phyloP scores from a whole-genome alignment of 352 stramenopile genomes.

The Globisporangium radiosum region DNA sequence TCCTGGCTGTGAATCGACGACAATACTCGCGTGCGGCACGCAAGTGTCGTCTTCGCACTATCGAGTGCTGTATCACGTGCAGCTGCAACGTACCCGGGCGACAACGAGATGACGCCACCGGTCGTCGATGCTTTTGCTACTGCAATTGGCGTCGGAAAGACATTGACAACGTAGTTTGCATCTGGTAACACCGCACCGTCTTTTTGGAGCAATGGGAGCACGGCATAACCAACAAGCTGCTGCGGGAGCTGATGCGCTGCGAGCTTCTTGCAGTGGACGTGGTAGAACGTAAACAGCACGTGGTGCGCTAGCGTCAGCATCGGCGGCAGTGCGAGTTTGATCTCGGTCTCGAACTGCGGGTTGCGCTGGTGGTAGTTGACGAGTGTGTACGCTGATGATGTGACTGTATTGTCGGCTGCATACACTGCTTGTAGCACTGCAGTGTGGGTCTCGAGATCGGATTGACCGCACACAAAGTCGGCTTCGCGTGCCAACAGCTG shows the following conservation, averaged over 20 bases:
- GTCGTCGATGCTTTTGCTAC: slow-evolving; percentile 19
- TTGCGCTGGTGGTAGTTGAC: slow-evolving; percentile 81
- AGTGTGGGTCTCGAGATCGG: slow-evolving; percentile 21
- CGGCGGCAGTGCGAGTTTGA: slow-evolving; percentile 65
- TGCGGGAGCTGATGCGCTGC: slow-evolving; percentile 47
- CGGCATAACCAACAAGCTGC: slow-evolving; percentile 54
- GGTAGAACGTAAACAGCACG: slow-evolving; percentile 70
- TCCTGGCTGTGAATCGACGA: slow-evolving; percentile 64
- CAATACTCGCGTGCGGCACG: slow-evolving; percentile 31
- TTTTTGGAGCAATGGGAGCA: slow-evolving; percentile 37
- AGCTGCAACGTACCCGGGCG: slow-evolving; percentile 31
- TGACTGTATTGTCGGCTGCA: slow-evolving; percentile 19
- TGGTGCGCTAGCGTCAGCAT: slow-evolving; percentile 40
- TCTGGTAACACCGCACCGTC: slow-evolving; percentile 51
- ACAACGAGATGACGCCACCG: slow-evolving; percentile 22
- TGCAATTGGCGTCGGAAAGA: slow-evolving; percentile 20
- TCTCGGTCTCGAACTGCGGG: slow-evolving; percentile 65
- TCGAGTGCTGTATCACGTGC: slow-evolving; percentile 25
- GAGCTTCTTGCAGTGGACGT: slow-evolving; percentile 81
- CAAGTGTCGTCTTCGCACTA: slow-evolving; percentile 31
- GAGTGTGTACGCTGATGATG: slow-evolving; percentile 24
- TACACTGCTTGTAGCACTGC: slow-evolving; percentile 37
- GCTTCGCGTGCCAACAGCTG: slow-evolving; percentile 52
- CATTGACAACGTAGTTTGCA: slow-evolving; percentile 27
- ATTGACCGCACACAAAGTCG: slow-evolving; percentile 32